phyloP scores from a whole-genome alignment of 495 filamentous ascomycete genomes.

The Penicillium pancosmium region DNA sequence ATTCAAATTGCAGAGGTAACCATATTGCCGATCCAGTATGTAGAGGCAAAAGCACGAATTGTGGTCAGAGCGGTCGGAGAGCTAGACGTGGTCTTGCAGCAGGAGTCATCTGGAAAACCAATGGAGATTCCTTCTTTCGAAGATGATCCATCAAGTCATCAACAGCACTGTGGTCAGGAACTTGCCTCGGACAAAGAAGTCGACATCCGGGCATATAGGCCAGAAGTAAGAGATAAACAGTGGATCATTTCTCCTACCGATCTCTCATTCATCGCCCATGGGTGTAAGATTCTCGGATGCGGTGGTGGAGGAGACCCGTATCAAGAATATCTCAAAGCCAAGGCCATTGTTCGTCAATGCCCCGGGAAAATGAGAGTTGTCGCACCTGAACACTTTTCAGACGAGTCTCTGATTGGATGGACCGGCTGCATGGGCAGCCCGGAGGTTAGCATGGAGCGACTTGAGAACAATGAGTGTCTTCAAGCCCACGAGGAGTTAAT shows the following conservation, averaged over 20 bases:
- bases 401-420: constrained; percentile 27
- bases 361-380: constrained; percentile 23
- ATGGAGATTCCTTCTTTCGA: not conserved
- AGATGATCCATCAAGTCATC: not conserved
- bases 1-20: constrained; percentile 38
- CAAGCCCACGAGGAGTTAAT: constrained; percentile 35
- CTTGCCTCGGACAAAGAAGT: not conserved
- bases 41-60: constrained; percentile 36
- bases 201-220: constrained; percentile 18
- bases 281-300: constrained; percentile 63
- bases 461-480: constrained; percentile 34
- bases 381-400: constrained; percentile 21
- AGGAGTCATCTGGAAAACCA: not conserved
- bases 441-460: constrained; percentile 35
- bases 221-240: constrained; percentile 16
- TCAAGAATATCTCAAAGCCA: constrained; percentile 28
- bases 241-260: constrained; percentile 62
- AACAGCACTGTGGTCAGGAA: not conserved
- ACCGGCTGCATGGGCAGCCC: constrained; percentile 33
- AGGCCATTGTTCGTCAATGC: constrained; percentile 5
- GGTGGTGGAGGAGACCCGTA: constrained; percentile 54
- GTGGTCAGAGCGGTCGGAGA: constrained; percentile 39
- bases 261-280: constrained; percentile 57
- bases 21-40: constrained; percentile 40
- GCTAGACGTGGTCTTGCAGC: constrained; percentile 18